Conservation (phyloP, 1,284 basidiomycete species). For the Irpex lacteus region DNA sequence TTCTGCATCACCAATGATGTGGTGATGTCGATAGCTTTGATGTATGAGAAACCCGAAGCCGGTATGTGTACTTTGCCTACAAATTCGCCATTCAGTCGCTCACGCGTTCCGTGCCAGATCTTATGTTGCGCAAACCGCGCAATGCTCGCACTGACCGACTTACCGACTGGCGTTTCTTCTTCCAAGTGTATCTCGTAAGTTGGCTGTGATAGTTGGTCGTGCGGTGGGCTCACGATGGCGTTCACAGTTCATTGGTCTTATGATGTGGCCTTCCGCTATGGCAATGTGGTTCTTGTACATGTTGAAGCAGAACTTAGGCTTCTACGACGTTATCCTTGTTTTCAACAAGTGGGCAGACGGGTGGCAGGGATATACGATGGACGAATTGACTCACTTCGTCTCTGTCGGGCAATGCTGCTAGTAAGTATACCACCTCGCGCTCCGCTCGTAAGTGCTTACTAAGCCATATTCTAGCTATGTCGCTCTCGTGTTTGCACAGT, state of each 20-base stretch:
- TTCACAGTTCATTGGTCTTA: slow-evolving; percentile 49
- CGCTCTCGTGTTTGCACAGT: slow-evolving; percentile 53
- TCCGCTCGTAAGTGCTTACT: not conserved
- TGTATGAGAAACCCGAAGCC: slow-evolving; percentile 53
- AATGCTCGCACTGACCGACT: slow-evolving; percentile 56
- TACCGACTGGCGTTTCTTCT: slow-evolving; percentile 46
- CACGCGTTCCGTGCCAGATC: slow-evolving; percentile 10
- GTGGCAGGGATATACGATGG: slow-evolving; percentile 33
- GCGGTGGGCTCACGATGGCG: not conserved
- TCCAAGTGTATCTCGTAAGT: slow-evolving; percentile 67
- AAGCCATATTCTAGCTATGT: slow-evolving; percentile 57
- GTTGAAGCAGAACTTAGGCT: slow-evolving; percentile 50
- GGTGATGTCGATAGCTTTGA: slow-evolving; percentile 47
- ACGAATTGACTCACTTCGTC: slow-evolving; percentile 43
- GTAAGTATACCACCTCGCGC: slow-evolving; percentile 26
- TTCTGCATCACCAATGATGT: slow-evolving; percentile 49
- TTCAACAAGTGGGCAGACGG: slow-evolving; percentile 51
- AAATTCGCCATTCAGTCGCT: no score
- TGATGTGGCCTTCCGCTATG: slow-evolving; percentile 49
- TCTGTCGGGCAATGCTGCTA: slow-evolving; percentile 45
- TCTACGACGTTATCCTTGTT: slow-evolving; percentile 44
- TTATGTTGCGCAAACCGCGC: slow-evolving; percentile 62
- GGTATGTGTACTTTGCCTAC: no score
- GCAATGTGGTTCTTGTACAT: slow-evolving; percentile 34
- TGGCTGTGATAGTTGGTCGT: no score